Evolutionary conservation across 202 grass and related monocot genomes (phyloP), one percentile per base, ranked within the genome.

Genomic region (Setaria italica): DNA sequence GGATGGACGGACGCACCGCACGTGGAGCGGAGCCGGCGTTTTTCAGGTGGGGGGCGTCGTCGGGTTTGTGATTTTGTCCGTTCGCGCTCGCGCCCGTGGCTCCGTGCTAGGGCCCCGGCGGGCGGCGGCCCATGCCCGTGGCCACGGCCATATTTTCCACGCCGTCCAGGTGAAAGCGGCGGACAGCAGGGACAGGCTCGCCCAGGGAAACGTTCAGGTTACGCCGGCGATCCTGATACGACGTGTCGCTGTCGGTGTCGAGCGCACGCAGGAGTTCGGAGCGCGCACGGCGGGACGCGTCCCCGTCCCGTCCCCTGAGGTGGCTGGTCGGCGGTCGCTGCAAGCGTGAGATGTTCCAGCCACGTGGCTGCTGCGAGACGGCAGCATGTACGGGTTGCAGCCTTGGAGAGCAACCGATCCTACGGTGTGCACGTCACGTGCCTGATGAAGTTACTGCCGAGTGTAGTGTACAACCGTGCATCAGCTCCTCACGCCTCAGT

Each of bases 211-310:
- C 62, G 15, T 29, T 20, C 11, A 41, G 33, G 49, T 37, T 12
- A 34, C 77, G 51, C 55, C 4, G 1, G n/a, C 14, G 35, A 45
- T 39, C 9, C 57, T 11, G 55, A 14, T 1, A 1, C 15, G 60
- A 9, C 71, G 19, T 45, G 82, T 48, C 50, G 73, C 32, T 60
- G 72, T 48, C 62, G 73, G 25, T 57, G 37, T 69, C 62, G 15
- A 76, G 14, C n/a, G 13, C 78, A 2, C 13, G 57, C 55, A n/a
- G 19, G 55, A 58, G 55, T 58, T n/a, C 55, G 19, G 55, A 58
- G 57, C 9, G n/a, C n/a, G 57, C 57, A 25, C 57, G 57, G 20
- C 12, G 55, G 54, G 55, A 8, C 53, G 53, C 53, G 53, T 19
- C 53, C 53, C 53, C 50, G 39, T 41, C 39, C 39, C 39, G 39